Conservation (phyloP, 441 rosid genomes). For the Theobroma grandiflorum region DNA sequence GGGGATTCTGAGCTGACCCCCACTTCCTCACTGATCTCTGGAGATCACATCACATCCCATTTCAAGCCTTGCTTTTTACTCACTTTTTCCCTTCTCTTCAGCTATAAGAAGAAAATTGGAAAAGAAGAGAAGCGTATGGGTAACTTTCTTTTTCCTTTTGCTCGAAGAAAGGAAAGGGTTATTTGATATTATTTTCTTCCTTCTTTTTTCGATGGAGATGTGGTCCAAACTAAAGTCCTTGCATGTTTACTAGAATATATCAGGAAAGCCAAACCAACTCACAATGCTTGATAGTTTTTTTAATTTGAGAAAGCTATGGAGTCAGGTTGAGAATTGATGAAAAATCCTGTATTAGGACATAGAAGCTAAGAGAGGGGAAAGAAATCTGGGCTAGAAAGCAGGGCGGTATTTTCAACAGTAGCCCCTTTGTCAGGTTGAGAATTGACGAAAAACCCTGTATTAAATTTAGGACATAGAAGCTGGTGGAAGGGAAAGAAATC, state of each 20-base stretch:
- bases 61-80: background rate
- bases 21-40: conserved; percentile 26
- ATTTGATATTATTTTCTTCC: background rate
- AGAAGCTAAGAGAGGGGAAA: background rate
- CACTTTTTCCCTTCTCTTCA: background rate
- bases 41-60: conserved; percentile 31
- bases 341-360: background rate
- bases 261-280: background rate
- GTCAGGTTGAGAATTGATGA: background rate
- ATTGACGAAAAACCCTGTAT: too few species aligned
- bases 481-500: too few species aligned
- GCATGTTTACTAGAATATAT: background rate
- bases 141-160: background rate
- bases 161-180: background rate
- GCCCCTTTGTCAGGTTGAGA: background rate
- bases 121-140: background rate
- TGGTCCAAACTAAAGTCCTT: background rate
- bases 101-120: background rate
- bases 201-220: background rate
- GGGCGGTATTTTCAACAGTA: background rate
- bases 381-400: too few species aligned
- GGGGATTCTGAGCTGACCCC: conserved; percentile 43
- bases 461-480: too few species aligned
- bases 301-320: background rate
- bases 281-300: background rate